Conservation (phyloP, 1,284 basidiomycete genomes). For the Trichosporon ovoides region DNA sequence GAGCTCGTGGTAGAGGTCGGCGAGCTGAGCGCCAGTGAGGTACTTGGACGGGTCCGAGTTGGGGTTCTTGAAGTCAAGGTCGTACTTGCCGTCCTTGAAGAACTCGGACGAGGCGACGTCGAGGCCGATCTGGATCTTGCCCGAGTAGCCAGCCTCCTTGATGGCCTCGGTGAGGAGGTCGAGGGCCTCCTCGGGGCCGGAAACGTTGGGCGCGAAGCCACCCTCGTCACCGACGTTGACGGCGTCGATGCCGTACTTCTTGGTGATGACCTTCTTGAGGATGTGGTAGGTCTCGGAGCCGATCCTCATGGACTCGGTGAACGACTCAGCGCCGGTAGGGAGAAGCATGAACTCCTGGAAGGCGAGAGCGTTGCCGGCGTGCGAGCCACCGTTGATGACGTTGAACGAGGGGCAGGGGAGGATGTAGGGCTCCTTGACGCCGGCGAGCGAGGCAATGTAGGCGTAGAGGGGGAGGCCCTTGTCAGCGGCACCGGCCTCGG, state of each 20-base stretch:
- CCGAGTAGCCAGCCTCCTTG: slow-evolving; percentile 95
- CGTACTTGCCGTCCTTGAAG: slow-evolving; percentile 99
- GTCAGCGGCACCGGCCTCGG: slow-evolving; percentile 88
- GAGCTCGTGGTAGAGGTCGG: slow-evolving; percentile 83
- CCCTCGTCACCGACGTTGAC: slow-evolving; percentile 99
- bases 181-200: slow-evolving; percentile 93
- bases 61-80: slow-evolving; percentile 96
- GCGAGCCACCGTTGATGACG: slow-evolving; percentile 99
- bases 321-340: slow-evolving; percentile 83
- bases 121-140: slow-evolving; percentile 97
- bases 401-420: slow-evolving; percentile 93
- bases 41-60: slow-evolving; percentile 97
- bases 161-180: slow-evolving; percentile 95
- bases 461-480: slow-evolving; percentile 93
- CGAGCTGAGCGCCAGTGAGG: slow-evolving; percentile 89
- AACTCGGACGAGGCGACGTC: slow-evolving; percentile 99
- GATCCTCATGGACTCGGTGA: slow-evolving; percentile 97
- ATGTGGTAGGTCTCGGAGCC: slow-evolving; percentile 98
- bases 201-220: slow-evolving; percentile 98
- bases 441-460: slow-evolving; percentile 91
- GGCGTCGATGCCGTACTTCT: slow-evolving; percentile 99
- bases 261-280: slow-evolving; percentile 98
- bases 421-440: slow-evolving; percentile 85
- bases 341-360: slow-evolving; percentile 99
- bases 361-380: slow-evolving; percentile 98